Percentiles rank a stretch among this genome's conserved stretches.
Evolutionary conservation across 2,329 filamentous ascomycete species (phyloP).

Genomic region (Trichocomaceae sp.): DNA sequence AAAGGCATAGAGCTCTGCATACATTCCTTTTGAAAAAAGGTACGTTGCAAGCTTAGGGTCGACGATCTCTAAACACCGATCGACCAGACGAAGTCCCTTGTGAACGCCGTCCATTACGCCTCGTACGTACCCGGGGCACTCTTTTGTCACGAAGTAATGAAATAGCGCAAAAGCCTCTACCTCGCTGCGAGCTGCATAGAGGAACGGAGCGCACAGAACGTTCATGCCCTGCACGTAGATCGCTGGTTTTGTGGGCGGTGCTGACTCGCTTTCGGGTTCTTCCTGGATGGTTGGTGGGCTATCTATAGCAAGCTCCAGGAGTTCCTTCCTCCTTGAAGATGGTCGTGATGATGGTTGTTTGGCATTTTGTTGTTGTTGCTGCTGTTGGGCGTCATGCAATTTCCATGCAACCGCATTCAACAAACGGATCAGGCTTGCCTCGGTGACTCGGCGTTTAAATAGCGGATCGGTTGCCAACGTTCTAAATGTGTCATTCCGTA

Average conservation of each 20-base stretch:
- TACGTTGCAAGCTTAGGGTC: conserved; percentile 82
- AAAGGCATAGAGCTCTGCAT: conserved; percentile 93
- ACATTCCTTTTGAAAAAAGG: conserved; percentile 76
- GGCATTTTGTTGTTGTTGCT: conserved; percentile 38
- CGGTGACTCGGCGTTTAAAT: conserved; percentile 88
- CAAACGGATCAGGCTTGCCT: conserved; percentile 87
- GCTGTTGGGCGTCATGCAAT: conserved; percentile 68
- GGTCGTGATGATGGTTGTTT: conserved; percentile 29
- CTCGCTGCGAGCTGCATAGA: conserved; percentile 91
- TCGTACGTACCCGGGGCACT: conserved; percentile 88
- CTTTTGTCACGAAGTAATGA: conserved; percentile 74
- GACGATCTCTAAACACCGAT: conserved; percentile 84
- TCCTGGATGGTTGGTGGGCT: conserved; percentile 34
- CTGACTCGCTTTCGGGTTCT: conserved; percentile 41
- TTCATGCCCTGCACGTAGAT: conserved; percentile 99
- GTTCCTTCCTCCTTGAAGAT: conserved; percentile 43
- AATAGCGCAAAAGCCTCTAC: conserved; percentile 92
- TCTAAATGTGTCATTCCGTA: conserved; percentile 96
- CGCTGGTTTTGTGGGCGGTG: conserved; percentile 54
- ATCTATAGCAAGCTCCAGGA: conserved; percentile 34
- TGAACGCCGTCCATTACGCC: conserved; percentile 98
- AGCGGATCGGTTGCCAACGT: conserved; percentile 95
- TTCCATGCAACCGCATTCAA: conserved; percentile 95
- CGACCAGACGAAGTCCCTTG: conserved; percentile 80
- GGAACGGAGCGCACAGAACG: conserved; percentile 87